Percentiles rank a stretch among this genome's conserved stretches.
phyloP scores from a whole-genome alignment of 305 asterid species.

The Stenogyne calaminthoides region DNA sequence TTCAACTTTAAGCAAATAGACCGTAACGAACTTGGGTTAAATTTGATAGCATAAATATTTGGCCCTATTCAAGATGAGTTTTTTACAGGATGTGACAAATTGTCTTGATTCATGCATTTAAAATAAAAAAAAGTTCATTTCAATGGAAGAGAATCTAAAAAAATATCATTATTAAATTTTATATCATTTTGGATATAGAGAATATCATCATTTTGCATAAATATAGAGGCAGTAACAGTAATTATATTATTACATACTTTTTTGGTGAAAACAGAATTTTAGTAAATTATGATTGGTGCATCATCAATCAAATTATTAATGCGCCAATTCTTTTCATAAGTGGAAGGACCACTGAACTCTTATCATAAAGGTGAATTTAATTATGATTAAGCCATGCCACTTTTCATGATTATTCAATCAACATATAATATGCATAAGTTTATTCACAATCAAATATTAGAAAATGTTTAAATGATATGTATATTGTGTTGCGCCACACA shows the following conservation, averaged over 20 bases:
- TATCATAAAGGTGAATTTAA: neutral
- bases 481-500: constrained; percentile 11
- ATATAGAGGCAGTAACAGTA: too few relatives aligned
- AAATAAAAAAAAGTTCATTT: too few relatives aligned
- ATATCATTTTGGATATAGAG: too few relatives aligned
- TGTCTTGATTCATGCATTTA: too few relatives aligned
- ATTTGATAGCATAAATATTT: neutral
- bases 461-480: neutral
- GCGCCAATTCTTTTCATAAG: constrained; percentile 23
- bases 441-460: neutral
- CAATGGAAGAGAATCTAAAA: too few relatives aligned
- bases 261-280: neutral
- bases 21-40: neutral
- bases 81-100: too few relatives aligned
- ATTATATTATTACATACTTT: neutral
- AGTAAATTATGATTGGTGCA: neutral
- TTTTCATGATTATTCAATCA: constrained; percentile 33
- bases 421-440: neutral
- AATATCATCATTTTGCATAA: too few relatives aligned
- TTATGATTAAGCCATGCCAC: constrained; percentile 1
- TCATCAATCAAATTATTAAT: neutral
- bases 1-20: neutral
- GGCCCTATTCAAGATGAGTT: neutral
- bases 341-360: constrained; percentile 33
- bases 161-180: too few relatives aligned